These are phyloP conservation scores for Linaria vulgaris DNA, from an alignment of 257 asterid species.

Conservation along the genomic window DNA sequence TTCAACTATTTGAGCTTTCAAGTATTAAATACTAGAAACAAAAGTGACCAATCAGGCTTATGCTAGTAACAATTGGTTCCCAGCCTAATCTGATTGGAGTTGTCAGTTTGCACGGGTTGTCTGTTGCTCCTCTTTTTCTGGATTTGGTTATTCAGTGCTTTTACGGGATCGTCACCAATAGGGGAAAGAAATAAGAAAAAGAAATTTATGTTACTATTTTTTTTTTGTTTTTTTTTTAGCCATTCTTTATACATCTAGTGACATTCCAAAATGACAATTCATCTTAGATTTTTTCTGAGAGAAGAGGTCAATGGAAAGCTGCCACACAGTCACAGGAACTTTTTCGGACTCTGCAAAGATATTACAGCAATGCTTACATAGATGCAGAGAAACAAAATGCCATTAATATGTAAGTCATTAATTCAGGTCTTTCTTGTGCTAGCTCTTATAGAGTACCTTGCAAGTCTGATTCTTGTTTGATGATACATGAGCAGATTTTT, in stretches of 20 bases:
- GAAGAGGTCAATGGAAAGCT: slow-evolving; percentile 99
- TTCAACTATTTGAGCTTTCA: slow-evolving; percentile 4
- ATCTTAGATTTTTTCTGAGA: slow-evolving; percentile 78
- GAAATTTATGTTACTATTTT: neutral
- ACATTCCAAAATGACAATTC: slow-evolving; percentile 18
- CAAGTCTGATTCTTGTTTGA: slow-evolving; percentile 18
- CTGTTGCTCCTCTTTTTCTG: too few relatives aligned
- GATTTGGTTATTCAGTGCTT: neutral
- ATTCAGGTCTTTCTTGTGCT: slow-evolving; percentile 5
- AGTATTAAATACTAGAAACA: neutral
- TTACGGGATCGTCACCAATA: neutral
- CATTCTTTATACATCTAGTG: neutral
- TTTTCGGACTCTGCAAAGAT: slow-evolving; percentile 92
- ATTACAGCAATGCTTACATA: slow-evolving; percentile 92
- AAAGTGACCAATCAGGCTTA: too few relatives aligned
- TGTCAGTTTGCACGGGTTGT: too few relatives aligned
- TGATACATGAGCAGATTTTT: slow-evolving; percentile 63
- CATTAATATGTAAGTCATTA: slow-evolving; percentile 74
- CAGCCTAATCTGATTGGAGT: neutral
- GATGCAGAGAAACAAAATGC: slow-evolving; percentile 94
- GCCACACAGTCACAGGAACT: slow-evolving; percentile 97
- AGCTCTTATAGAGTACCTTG: slow-evolving; percentile 6
- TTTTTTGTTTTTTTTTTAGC: slow-evolving; percentile 20
- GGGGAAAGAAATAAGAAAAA: neutral
- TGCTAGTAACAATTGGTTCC: too few relatives aligned